A percentile compares a stretch with the other conserved stretches of the same genome.
Evolutionary conservation across 192 early-diverging fungal genomes (phyloP).

Genomic region (Radiomyces spectabilis): DNA sequence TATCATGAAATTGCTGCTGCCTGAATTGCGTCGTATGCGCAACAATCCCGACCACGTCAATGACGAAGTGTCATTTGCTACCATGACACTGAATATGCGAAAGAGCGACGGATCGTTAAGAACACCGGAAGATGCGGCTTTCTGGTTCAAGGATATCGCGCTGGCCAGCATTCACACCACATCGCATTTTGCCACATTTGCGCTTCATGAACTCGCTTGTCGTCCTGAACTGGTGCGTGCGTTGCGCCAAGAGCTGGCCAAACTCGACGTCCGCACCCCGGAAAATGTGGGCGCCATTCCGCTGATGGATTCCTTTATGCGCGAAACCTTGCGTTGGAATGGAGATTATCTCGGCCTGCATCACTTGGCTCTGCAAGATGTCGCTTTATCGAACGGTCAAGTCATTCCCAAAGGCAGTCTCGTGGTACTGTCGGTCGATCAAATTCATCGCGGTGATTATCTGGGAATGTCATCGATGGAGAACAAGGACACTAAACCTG

Average conservation of each 20-base stretch:
- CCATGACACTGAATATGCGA: slow-evolving; percentile 5
- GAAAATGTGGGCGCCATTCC: not conserved
- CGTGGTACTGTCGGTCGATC: not conserved
- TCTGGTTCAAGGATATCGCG: slow-evolving; percentile 7
- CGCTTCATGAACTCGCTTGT: slow-evolving; percentile 12
- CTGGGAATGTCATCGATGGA: not conserved
- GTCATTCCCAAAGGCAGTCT: slow-evolving; percentile 9
- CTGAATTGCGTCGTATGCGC: slow-evolving; percentile 1
- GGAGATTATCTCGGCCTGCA: slow-evolving; percentile 11
- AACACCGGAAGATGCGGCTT: slow-evolving; percentile 10
- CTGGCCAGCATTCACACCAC: slow-evolving; percentile 24
- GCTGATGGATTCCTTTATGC: slow-evolving; percentile 14
- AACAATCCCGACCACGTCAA: not conserved
- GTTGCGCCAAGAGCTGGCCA: slow-evolving; percentile 1
- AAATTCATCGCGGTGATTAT: slow-evolving; percentile 1
- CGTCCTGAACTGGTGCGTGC: slow-evolving; percentile 6
- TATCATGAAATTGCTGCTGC: slow-evolving; percentile 9
- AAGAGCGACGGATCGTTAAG: slow-evolving; percentile 1
- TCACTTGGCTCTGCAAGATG: slow-evolving; percentile 7
- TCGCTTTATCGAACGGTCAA: not conserved
- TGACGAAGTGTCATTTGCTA: not conserved
- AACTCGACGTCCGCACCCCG: not conserved
- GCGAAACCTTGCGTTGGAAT: slow-evolving; percentile 6
- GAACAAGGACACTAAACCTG: not conserved
- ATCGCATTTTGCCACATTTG: slow-evolving; percentile 1